These are phyloP conservation scores for Teratosphaeria pseudoeucalypti DNA, from an alignment of 2,329 filamentous ascomycete genomes.

Conservation along the genomic window DNA sequence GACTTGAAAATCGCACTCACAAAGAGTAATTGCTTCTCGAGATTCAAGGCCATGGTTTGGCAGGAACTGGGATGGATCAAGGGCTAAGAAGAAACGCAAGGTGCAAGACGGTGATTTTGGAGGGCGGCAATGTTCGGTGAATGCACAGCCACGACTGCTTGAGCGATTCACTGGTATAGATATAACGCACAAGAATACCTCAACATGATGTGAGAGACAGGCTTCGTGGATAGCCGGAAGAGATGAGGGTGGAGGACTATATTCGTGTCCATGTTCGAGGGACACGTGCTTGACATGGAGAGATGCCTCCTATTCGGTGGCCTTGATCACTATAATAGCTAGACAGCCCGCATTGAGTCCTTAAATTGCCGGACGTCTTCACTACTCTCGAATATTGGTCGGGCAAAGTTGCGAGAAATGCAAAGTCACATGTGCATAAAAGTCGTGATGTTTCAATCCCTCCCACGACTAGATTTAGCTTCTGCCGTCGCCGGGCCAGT, in stretches of 20 bases:
- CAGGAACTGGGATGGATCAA: neutral
- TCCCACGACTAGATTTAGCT: neutral
- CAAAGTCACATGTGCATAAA: neutral
- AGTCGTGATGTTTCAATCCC: neutral
- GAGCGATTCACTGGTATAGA: neutral
- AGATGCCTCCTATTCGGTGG: neutral
- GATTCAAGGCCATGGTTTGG: conserved; percentile 49
- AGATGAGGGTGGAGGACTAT: neutral
- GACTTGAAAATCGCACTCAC: conserved; percentile 41
- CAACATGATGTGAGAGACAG: neutral
- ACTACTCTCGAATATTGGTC: neutral
- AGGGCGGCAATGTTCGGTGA: neutral
- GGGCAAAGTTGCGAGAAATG: neutral
- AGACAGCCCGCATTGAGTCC: neutral
- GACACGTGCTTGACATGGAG: neutral
- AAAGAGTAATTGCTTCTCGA: conserved; percentile 74
- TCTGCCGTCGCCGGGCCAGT: neutral
- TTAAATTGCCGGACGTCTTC: neutral
- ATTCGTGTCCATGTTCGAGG: neutral
- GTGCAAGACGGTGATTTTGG: neutral
- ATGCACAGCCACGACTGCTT: neutral
- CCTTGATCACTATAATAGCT: neutral
- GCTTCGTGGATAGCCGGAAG: neutral
- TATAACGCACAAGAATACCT: neutral
- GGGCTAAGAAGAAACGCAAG: neutral